Base-by-base conservation (phyloP, 257 asterid species). In the Nicotiana attenuata region DNA sequence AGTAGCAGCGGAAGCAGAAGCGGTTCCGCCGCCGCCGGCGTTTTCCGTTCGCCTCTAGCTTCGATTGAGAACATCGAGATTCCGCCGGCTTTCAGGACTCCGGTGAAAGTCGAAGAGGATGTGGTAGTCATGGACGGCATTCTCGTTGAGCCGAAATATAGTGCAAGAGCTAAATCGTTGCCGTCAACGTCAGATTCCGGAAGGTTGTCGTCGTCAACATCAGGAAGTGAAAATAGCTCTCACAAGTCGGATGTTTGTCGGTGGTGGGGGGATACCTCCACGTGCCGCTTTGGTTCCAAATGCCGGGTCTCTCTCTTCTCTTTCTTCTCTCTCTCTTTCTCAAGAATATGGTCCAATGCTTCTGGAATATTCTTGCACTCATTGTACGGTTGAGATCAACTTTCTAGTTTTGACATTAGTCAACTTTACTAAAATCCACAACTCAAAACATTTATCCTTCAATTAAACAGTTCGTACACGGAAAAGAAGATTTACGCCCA, bases 81-180 rank as follows among this genome's bases (percentile, higher is more conserved):
- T 45, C 83, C 19, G 59, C 78, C 90, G 80, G 29, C 75, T 67
- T 84, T 86, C 82, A 41, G 17, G 24, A 69, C 90, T 81, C 92
- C 91, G 80, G 83, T 89, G 87, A 91, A 91, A 85, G 86, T 88
- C 15, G 95, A 91, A 91, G 97, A 94, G 86, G 97, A 90, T 63
- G 97, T 91, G 64, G 83, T 92, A 59, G 94, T 94, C 31, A 92
- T 92, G 95, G 97, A 92, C 83, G 95, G 97, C 77, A 88, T 92
- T 87, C 91, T 91, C 53, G 88, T 92, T 13, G 87, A 87, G 78
- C 78, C 87, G 83, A 84, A 80, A 24, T 24, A 47, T 50, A 84
- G 82, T 73, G 67, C 76, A 59, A 59, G 78, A 79, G 31, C 29
- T 17, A 88, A 88, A 81, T 45, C 61, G 88, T 86, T 89, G 80